Percentiles rank a stretch among this genome's conserved stretches.
Conservation (phyloP, 2,329 filamentous ascomycete genomes). For the Trichocomaceae sp. region DNA sequence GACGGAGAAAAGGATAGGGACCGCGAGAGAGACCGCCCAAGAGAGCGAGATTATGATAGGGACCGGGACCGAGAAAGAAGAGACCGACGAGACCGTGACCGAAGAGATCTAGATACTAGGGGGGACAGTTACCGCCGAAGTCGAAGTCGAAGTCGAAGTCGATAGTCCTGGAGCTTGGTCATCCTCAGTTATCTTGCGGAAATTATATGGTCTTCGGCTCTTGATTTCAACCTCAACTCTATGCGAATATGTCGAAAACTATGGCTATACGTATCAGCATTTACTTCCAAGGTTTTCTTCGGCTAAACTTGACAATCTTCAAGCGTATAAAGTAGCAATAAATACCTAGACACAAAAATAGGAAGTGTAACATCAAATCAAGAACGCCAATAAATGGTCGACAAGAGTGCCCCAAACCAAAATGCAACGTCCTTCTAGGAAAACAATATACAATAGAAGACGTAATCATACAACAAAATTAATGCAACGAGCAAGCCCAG, state of each 20-base stretch:
- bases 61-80: conserved; percentile 17
- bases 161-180: not conserved
- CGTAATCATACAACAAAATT: not conserved
- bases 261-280: not conserved
- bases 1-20: no score
- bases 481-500: not conserved
- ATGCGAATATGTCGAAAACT: not conserved
- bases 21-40: conserved; percentile 1
- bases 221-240: not conserved
- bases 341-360: no score
- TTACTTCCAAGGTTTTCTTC: not conserved
- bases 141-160: conserved; percentile 14
- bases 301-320: not conserved
- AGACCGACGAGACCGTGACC: conserved; percentile 13
- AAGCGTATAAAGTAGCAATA: not conserved
- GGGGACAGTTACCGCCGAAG: conserved; percentile 16
- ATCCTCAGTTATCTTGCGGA: no score
- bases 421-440: not conserved
- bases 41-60: conserved; percentile 18
- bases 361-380: not conserved
- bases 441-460: not conserved
- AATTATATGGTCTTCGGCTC: not conserved
- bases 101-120: conserved; percentile 5
- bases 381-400: not conserved
- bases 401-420: not conserved